These are phyloP conservation scores for Beauveria varroae DNA, from an alignment of 2,329 filamentous ascomycete genomes.

Conservation along the genomic window DNA sequence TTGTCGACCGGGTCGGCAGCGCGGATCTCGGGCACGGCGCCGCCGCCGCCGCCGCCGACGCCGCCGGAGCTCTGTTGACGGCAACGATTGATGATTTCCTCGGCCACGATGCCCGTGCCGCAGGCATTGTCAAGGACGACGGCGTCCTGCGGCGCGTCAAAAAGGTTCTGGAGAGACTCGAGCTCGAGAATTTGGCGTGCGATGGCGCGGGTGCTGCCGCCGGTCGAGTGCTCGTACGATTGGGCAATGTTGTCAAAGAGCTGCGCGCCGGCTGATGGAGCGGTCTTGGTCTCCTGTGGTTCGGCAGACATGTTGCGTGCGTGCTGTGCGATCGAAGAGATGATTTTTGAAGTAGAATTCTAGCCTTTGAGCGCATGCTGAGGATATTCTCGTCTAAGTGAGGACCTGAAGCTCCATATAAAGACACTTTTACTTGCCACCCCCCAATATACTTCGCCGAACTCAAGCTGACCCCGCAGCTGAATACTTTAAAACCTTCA, in stretches of 20 bases:
- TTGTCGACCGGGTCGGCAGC: slow-evolving; percentile 16
- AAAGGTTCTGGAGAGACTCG: background rate
- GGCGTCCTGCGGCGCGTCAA: background rate
- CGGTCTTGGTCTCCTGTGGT: background rate
- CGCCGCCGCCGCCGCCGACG: background rate
- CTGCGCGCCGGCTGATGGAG: background rate
- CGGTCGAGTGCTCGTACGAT: slow-evolving; percentile 15
- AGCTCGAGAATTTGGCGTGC: slow-evolving; percentile 12
- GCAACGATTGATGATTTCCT: slow-evolving; percentile 14
- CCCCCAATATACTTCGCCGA: background rate
- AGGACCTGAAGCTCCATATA: too few species aligned
- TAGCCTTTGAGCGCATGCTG: too few species aligned
- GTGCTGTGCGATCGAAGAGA: background rate
- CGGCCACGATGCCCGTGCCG: slow-evolving; percentile 19
- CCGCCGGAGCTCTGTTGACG: background rate
- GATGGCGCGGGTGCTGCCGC: slow-evolving; percentile 16
- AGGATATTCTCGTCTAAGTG: background rate
- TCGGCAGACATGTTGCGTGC: background rate
- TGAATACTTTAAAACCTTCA: background rate
- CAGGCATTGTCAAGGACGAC: slow-evolving; percentile 22
- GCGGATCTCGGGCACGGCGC: slow-evolving; percentile 9
- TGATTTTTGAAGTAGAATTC: background rate
- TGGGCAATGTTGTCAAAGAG: slow-evolving; percentile 9
- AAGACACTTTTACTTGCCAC: too few species aligned
- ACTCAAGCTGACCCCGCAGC: background rate